Evolutionary conservation across 2,329 filamentous ascomycete genomes (phyloP), one percentile per base, ranked within the genome.

Genomic region (Ascochyta lentis): DNA sequence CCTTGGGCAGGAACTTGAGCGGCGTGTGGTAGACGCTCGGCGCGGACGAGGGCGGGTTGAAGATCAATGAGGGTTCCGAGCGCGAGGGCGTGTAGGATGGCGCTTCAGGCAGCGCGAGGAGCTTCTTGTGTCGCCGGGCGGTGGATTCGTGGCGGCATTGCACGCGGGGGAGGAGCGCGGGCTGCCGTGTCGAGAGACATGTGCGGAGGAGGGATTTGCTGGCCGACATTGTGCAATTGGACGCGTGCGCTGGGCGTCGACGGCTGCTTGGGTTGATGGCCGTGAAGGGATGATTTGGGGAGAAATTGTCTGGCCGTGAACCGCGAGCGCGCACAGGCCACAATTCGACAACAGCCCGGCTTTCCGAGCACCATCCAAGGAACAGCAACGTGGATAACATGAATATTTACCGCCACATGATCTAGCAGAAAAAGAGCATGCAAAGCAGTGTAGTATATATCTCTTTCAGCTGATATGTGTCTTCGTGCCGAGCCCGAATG

Each of bases 1-100:
- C 77, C 49, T 78, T 70, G 5, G 87, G 87, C 7, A 89, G 79
- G 70, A 89, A 89, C 61, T 87, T 86, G 26, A 80, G 75, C 1
- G 87, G 87, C 1, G 87, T 89, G 69, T 87, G 84, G 67, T 86
- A 86, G 23, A 86, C 81, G 58, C 81, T 86, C 7, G 87, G 86
- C 6, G 84, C 81, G 26, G 84, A 84, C 6, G 86, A 85, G 0
- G 87, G 87, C 33, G 87, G 87, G 64, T 89, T 89, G 80, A 85
- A 86, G 70, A 89, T 56, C 1, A 76, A 51, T 1, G 66, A 68
- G 5, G 73, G 76, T 61, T 53, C 62, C 56, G 61, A 63, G 63
- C 41, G 56, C 13, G 56, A 49, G 13, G 69, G 59, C 16, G 67
- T 69, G 70, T 80, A 81, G 1, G 78, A 79, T 33, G 77, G 74